Conservation (phyloP, 2,329 filamentous ascomycete species). For the Apiospora marii region DNA sequence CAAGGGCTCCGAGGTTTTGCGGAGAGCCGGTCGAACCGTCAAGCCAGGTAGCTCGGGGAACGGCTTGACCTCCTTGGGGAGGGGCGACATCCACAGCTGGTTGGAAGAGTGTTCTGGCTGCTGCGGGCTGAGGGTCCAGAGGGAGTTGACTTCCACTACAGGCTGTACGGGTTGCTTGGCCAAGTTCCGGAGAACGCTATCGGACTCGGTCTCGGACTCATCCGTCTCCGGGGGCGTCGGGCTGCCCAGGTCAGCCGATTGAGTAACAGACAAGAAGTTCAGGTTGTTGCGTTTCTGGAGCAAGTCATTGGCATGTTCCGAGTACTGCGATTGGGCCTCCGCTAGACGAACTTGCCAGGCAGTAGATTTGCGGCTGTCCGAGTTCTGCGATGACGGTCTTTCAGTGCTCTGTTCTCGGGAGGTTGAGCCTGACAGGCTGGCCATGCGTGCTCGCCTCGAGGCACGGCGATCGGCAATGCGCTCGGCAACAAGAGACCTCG, state of each 20-base stretch:
- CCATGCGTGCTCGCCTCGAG: slow-evolving; percentile 46
- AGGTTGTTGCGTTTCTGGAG: slow-evolving; percentile 45
- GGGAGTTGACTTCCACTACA: slow-evolving; percentile 25
- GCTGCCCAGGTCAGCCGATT: slow-evolving; percentile 52
- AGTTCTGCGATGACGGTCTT: slow-evolving; percentile 42
- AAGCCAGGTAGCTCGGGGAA: slow-evolving; percentile 40
- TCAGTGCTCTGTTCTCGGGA: slow-evolving; percentile 33
- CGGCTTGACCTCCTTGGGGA: slow-evolving; percentile 20
- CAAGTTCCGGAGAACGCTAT: slow-evolving; percentile 31
- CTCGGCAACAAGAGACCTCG: slow-evolving; percentile 46
- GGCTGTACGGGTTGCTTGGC: slow-evolving; percentile 25
- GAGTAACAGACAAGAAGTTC: slow-evolving; percentile 50
- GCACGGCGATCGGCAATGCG: slow-evolving; percentile 48
- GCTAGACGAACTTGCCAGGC: slow-evolving; percentile 55
- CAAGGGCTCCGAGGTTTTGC: slow-evolving; percentile 45
- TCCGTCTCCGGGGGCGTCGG: slow-evolving; percentile 64
- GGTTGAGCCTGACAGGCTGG: slow-evolving; percentile 39
- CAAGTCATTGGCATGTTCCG: slow-evolving; percentile 49
- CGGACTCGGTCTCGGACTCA: slow-evolving; percentile 50
- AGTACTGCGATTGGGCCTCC: slow-evolving; percentile 54
- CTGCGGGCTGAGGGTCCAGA: slow-evolving; percentile 36
- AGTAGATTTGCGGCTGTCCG: slow-evolving; percentile 45
- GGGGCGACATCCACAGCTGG: slow-evolving; percentile 36
- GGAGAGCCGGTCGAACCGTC: slow-evolving; percentile 45
- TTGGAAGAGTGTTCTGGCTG: slow-evolving; percentile 24